Conservation (phyloP, 768 basidiomycete species). For the Clitopilus hobsonii region DNA sequence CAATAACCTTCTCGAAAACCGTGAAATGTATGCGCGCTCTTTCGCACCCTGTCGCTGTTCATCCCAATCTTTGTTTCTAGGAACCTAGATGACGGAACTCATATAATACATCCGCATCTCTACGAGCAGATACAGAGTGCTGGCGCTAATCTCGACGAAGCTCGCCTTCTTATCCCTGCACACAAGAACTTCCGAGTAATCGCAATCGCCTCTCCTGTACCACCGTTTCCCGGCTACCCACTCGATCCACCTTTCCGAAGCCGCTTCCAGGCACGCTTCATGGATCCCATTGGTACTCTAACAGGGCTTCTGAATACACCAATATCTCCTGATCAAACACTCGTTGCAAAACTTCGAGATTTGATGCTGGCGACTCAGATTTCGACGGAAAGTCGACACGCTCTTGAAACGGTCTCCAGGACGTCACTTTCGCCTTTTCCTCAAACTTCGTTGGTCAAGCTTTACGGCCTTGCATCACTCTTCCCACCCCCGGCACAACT, state of each 20-base stretch:
- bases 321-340: slow-evolving; percentile 9
- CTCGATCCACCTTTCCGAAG: slow-evolving; percentile 66
- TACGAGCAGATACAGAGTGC: slow-evolving; percentile 42
- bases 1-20: slow-evolving; percentile 65
- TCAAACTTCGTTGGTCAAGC: slow-evolving; percentile 55
- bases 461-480: slow-evolving; percentile 33
- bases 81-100: slow-evolving; percentile 68
- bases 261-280: slow-evolving; percentile 64
- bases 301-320: slow-evolving; percentile 34
- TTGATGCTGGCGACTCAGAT: slow-evolving; percentile 60
- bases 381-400: slow-evolving; percentile 52
- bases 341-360: slow-evolving; percentile 45
- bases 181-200: slow-evolving; percentile 67
- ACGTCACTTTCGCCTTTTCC: slow-evolving; percentile 58
- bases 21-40: slow-evolving; percentile 49
- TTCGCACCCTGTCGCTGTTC: not conserved
- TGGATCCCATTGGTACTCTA: slow-evolving; percentile 54
- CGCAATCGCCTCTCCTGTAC: slow-evolving; percentile 65
- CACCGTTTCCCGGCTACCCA: slow-evolving; percentile 62
- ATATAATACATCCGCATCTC: slow-evolving; percentile 62
- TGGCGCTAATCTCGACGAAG: slow-evolving; percentile 21
- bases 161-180: slow-evolving; percentile 55
- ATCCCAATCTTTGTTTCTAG: slow-evolving; percentile 11
- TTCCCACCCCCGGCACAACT: slow-evolving; percentile 45
- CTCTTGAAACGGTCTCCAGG: slow-evolving; percentile 48